These are phyloP conservation scores for Microbotryum saponariae DNA, from an alignment of 1,284 basidiomycete genomes.

Conservation along the genomic window DNA sequence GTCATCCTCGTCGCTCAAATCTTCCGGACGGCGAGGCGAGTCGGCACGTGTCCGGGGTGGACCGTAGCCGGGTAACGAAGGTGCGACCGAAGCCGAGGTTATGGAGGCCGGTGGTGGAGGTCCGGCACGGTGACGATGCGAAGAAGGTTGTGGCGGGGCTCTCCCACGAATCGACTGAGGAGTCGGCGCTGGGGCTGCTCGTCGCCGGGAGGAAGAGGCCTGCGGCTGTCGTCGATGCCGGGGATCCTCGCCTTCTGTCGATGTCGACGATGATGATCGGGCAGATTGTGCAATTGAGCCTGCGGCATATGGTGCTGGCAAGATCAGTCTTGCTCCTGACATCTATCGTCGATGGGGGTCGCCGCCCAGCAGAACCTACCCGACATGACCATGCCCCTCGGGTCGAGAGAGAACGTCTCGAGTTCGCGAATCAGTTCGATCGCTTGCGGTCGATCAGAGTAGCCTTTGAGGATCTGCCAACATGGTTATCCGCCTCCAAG, in stretches of 20 bases:
- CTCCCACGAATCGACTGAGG: background rate
- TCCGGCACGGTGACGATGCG: background rate
- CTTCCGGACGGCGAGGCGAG: background rate
- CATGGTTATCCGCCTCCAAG: too few relatives aligned
- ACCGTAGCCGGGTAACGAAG: conserved; percentile 26
- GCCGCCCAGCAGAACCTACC: conserved; percentile 1
- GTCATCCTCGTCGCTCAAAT: background rate
- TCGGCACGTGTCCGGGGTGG: conserved; percentile 22
- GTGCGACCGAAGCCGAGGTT: conserved; percentile 15
- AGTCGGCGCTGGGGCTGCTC: background rate
- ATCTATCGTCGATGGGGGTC: background rate
- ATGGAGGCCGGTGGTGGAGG: background rate
- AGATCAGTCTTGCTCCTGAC: background rate
- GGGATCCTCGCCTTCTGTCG: conserved; percentile 5
- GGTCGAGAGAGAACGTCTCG: conserved; percentile 41
- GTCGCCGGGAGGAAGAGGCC: background rate
- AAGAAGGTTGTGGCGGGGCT: background rate
- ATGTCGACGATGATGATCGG: background rate
- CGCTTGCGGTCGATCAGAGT: conserved; percentile 41
- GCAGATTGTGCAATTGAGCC: conserved; percentile 1
- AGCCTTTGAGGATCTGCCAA: conserved; percentile 38
- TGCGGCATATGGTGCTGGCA: background rate
- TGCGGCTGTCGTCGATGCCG: background rate
- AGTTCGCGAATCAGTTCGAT: conserved; percentile 42
- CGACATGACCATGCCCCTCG: conserved; percentile 36